Evolutionary conservation across 23 red algal genomes (phyloP).

Genomic region (Cyanidiococcus yangmingshanensis): DNA sequence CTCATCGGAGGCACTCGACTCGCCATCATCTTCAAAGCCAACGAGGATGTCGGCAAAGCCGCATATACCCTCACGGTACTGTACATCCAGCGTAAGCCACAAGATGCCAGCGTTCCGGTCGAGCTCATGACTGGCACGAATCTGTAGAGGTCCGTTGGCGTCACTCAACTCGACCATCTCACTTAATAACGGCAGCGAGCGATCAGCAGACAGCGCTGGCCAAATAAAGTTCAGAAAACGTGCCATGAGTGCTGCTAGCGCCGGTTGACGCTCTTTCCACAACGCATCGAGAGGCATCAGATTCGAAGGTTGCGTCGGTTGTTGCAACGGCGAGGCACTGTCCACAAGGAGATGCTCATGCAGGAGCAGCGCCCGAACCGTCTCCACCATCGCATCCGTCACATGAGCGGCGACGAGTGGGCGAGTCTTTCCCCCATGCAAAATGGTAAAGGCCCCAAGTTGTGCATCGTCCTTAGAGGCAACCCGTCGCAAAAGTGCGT

Average conservation of each 20-base stretch:
- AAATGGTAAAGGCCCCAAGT: not conserved
- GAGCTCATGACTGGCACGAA: not conserved
- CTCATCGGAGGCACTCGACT: not conserved
- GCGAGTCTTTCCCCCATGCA: not conserved
- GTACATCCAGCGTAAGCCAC: not conserved
- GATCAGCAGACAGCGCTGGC: not conserved
- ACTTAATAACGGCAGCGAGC: not conserved
- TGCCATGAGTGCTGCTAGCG: not conserved
- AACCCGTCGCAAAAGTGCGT: not conserved
- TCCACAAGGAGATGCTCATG: not conserved
- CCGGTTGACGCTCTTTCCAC: not conserved
- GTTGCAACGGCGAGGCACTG: not conserved
- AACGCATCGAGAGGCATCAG: not conserved
- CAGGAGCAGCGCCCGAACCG: not conserved
- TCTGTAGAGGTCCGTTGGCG: not conserved
- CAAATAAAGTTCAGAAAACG: not conserved
- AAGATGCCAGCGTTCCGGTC: not conserved
- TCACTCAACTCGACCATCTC: not conserved
- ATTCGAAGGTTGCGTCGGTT: not conserved
- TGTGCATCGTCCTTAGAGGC: not conserved
- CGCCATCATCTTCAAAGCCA: not conserved
- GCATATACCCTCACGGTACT: not conserved
- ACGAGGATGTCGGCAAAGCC: not conserved
- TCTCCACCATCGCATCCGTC: slow-evolving; percentile 10
- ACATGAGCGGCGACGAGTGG: slow-evolving; percentile 6